These are phyloP conservation scores for Quercus robur DNA, from an alignment of 306 rosid species.

Conservation along the genomic window DNA sequence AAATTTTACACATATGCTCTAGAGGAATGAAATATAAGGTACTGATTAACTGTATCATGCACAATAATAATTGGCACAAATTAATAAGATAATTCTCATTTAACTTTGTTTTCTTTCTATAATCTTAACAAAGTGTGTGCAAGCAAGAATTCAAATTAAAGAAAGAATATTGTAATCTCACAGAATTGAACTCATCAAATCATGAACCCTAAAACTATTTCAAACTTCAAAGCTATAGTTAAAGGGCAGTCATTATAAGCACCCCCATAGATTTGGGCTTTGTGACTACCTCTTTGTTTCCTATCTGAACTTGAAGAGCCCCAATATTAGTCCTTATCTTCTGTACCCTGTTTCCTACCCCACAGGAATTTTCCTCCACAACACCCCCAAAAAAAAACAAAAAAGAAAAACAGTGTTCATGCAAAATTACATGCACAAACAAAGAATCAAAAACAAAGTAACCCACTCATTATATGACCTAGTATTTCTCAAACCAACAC, in stretches of 20 bases:
- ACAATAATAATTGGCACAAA: not conserved
- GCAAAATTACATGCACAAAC: slow-evolving; percentile 2
- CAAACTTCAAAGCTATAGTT: not conserved
- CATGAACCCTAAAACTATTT: not conserved
- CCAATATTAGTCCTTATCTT: not conserved
- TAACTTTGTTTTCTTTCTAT: no score
- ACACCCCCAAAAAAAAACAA: not conserved
- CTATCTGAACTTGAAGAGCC: not conserved
- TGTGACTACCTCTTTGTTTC: not conserved
- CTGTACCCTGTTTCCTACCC: not conserved
- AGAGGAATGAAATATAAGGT: no score
- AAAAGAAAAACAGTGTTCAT: not conserved
- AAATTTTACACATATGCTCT: no score
- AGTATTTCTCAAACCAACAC: slow-evolving; percentile 9
- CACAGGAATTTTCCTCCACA: not conserved
- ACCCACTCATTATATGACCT: slow-evolving; percentile 8
- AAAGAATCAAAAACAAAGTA: not conserved
- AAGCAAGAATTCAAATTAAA: not conserved
- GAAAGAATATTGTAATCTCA: not conserved
- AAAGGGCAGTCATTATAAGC: not conserved
- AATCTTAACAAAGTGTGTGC: not conserved
- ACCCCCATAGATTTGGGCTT: not conserved
- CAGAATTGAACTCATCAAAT: not conserved
- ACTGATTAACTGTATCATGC: not conserved
- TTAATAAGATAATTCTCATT: not conserved